Evolutionary conservation across 2,329 filamentous ascomycete genomes (phyloP).

Genomic region (Colletotrichum musicola): DNA sequence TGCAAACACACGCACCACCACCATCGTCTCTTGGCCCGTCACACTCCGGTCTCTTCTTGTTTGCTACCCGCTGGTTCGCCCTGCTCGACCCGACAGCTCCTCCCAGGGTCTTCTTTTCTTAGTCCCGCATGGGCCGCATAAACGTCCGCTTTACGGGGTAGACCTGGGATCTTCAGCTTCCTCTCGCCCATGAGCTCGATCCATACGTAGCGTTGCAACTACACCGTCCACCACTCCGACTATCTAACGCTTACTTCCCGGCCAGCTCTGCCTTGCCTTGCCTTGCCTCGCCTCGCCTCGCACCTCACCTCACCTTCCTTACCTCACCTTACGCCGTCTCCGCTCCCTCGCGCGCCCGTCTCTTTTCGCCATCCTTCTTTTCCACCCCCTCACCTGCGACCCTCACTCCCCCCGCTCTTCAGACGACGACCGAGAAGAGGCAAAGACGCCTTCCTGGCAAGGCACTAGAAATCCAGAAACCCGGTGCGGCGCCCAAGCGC

Average conservation of each 20-base stretch:
- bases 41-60: background rate
- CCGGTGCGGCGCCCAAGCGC: constrained; percentile 38
- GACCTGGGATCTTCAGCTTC: constrained; percentile 21
- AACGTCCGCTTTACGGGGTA: constrained; percentile 33
- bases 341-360: constrained; percentile 19
- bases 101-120: constrained; percentile 31
- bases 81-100: constrained; percentile 1
- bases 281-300: background rate
- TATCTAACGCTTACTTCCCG: background rate
- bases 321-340: background rate
- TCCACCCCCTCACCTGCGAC: background rate
- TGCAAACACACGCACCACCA: constrained; percentile 28
- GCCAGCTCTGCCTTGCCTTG: constrained; percentile 1
- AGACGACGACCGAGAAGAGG: constrained; percentile 26
- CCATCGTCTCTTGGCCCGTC: constrained; percentile 28
- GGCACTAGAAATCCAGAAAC: constrained; percentile 36
- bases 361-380: constrained; percentile 20
- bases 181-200: constrained; percentile 23
- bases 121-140: constrained; percentile 38
- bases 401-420: constrained; percentile 27
- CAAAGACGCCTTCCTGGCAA: constrained; percentile 21
- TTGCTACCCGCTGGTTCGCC: background rate
- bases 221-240: constrained; percentile 19
- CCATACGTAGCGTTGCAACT: constrained; percentile 15
- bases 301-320: constrained; percentile 29